phyloP scores from a whole-genome alignment of 2,329 filamentous ascomycete genomes.

The Calonectria pteridis region DNA sequence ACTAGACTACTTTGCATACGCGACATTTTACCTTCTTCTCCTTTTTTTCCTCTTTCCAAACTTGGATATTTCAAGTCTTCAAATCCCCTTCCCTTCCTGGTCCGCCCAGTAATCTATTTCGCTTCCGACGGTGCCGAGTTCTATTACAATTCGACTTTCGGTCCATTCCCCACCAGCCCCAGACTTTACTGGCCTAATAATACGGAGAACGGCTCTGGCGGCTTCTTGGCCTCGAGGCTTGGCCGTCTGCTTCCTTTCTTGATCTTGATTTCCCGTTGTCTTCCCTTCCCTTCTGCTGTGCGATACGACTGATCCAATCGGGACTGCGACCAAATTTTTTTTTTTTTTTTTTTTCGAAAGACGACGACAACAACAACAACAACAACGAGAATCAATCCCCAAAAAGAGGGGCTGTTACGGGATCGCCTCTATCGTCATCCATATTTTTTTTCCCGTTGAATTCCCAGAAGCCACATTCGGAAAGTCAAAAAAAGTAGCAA shows the following conservation, averaged over 20 bases:
- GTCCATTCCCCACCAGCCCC: slow-evolving; percentile 25
- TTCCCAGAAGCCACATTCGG: background rate
- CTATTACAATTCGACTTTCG: background rate
- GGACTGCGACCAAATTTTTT: background rate
- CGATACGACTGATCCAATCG: slow-evolving; percentile 19
- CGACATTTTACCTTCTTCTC: slow-evolving; percentile 7
- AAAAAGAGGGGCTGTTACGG: background rate
- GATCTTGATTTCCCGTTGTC: background rate
- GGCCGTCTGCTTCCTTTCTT: slow-evolving; percentile 34
- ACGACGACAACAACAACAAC: background rate
- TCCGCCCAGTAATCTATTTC: background rate
- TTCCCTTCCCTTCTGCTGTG: background rate
- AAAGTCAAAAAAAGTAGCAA: background rate
- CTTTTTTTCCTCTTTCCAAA: slow-evolving; percentile 5
- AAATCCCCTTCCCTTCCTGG: background rate
- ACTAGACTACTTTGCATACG: slow-evolving; percentile 10
- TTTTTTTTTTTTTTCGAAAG: no score
- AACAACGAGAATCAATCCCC: background rate
- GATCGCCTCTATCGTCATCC: background rate
- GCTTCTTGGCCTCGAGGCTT: slow-evolving; percentile 32
- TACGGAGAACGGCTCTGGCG: slow-evolving; percentile 35
- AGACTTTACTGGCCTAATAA: slow-evolving; percentile 21
- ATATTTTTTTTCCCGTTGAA: background rate
- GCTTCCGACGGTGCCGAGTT: slow-evolving; percentile 12
- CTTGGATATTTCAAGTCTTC: background rate